phyloP scores from a whole-genome alignment of 2,329 filamentous ascomycete genomes.

The Exophiala sideris region DNA sequence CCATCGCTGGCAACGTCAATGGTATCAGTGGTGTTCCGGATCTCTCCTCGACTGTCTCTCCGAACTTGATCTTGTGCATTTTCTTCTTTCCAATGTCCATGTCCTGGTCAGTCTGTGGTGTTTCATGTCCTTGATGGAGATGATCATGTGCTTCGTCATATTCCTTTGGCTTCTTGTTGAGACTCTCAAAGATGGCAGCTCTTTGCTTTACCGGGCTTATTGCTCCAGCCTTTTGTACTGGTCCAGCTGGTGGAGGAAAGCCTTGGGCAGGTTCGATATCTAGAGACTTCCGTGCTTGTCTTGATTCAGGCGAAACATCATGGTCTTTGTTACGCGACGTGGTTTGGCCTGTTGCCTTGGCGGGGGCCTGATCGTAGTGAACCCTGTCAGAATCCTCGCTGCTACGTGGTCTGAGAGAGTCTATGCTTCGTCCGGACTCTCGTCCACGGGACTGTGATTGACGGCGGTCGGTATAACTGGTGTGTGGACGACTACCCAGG shows the following conservation, averaged over 20 bases:
- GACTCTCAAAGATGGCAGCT: conserved; percentile 25
- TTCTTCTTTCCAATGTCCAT: conserved; percentile 4
- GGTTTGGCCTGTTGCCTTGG: background rate
- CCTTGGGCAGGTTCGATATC: background rate
- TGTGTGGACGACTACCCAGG: conserved; percentile 4
- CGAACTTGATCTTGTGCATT: conserved; percentile 18
- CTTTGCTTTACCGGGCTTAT: conserved; percentile 23
- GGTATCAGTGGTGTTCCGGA: conserved; percentile 23
- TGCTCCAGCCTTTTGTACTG: background rate
- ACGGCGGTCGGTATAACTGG: conserved; percentile 1
- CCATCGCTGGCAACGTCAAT: conserved; percentile 17
- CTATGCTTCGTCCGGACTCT: conserved; percentile 8
- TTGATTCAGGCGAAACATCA: background rate
- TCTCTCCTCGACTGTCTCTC: conserved; percentile 17
- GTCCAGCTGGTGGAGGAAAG: background rate
- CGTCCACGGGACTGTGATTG: conserved; percentile 8
- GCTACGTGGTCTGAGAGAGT: conserved; percentile 12
- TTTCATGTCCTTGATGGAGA: conserved; percentile 1
- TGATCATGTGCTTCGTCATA: conserved; percentile 12
- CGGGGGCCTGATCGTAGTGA: conserved; percentile 4
- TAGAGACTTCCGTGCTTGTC: background rate
- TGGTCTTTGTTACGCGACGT: background rate
- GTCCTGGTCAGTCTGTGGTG: background rate
- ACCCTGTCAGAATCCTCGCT: conserved; percentile 18
- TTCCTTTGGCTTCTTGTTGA: conserved; percentile 4